Evolutionary conservation across 1,284 basidiomycete species (phyloP).

Genomic region (Microbotryum violaceum): DNA sequence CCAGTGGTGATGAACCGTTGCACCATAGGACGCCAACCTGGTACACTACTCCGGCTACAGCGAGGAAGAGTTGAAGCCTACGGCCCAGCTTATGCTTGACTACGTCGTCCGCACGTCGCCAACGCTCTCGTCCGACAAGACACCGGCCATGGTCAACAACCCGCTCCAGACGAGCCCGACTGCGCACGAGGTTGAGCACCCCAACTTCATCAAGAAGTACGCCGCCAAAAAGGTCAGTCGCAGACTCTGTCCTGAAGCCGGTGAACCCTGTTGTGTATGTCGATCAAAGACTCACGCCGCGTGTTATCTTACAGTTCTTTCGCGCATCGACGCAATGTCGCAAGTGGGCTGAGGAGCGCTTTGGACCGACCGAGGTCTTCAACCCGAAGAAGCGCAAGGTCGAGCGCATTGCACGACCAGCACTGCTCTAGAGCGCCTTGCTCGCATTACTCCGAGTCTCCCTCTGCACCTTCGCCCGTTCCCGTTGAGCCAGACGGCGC

Average conservation of each 20-base stretch:
- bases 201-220: constrained; percentile 57
- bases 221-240: constrained; percentile 35
- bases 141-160: constrained; percentile 40
- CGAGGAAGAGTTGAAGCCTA: constrained; percentile 73
- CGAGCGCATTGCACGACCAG: background rate
- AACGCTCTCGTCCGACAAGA: constrained; percentile 5
- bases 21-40: constrained; percentile 69
- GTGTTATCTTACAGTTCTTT: constrained; percentile 23
- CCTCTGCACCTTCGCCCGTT: too few relatives aligned
- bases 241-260: too few relatives aligned
- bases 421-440: too few relatives aligned
- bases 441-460: too few relatives aligned
- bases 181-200: constrained; percentile 50
- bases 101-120: constrained; percentile 60
- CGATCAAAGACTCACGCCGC: background rate
- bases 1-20: too few relatives aligned
- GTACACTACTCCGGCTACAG: constrained; percentile 88
- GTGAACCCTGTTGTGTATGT: background rate
- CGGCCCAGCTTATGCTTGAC: constrained; percentile 88
- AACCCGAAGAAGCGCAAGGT: background rate
- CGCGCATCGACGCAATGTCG: constrained; percentile 22
- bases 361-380: constrained; percentile 4
- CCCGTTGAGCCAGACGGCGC: too few relatives aligned
- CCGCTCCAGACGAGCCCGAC: constrained; percentile 25
- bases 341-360: constrained; percentile 29